Evolutionary conservation across 106 monocot genomes (phyloP).

Genomic region (Chionographis japonica): DNA sequence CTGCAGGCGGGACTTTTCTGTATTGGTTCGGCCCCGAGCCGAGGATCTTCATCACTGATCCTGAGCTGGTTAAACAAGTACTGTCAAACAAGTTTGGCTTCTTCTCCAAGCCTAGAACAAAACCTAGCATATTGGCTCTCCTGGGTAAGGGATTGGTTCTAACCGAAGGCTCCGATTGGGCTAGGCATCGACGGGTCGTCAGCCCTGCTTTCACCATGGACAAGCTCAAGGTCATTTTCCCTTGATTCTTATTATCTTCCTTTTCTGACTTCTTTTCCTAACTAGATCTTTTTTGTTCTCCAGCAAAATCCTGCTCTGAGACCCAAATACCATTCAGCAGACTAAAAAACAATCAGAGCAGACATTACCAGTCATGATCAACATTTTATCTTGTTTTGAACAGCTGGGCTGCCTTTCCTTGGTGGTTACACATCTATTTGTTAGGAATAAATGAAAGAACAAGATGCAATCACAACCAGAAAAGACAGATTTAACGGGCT

Average conservation of each 20-base stretch:
- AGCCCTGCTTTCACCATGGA: constrained; percentile 59
- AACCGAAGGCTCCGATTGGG: constrained; percentile 45
- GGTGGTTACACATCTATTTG: no score
- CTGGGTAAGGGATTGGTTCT: constrained; percentile 47
- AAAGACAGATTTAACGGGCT: no score
- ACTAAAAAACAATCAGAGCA: no score
- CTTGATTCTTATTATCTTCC: background rate
- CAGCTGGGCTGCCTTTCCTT: no score
- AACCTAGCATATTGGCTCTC: constrained; percentile 12
- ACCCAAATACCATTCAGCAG: no score
- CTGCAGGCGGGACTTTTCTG: constrained; percentile 34
- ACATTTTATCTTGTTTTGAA: no score
- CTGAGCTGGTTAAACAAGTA: constrained; percentile 42
- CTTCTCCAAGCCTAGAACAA: constrained; percentile 19
- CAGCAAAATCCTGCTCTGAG: no score
- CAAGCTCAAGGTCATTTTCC: constrained; percentile 49
- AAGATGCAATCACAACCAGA: no score
- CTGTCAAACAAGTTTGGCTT: constrained; percentile 51
- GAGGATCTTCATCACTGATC: constrained; percentile 34
- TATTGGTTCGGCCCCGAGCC: constrained; percentile 37
- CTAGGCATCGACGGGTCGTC: constrained; percentile 40
- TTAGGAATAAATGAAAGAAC: no score
- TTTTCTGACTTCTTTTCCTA: no score
- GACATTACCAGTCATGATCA: no score
- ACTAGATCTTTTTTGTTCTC: no score